Conservation (phyloP, 2,329 filamentous ascomycete genomes). For the Colletotrichum sp. region DNA sequence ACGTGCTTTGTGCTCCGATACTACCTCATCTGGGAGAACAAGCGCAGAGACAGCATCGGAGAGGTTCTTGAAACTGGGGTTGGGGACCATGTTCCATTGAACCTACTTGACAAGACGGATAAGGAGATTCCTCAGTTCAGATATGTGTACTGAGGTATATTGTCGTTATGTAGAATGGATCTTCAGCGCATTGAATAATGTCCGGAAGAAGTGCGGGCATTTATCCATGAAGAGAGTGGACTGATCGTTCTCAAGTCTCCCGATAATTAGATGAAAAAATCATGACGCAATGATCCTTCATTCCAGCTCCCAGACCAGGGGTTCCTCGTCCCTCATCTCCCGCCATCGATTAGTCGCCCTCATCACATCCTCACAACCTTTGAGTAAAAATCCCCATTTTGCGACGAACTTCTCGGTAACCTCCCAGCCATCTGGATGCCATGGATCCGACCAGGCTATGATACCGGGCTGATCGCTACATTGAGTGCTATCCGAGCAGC, state of each 20-base stretch:
- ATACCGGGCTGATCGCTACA: constrained; percentile 1
- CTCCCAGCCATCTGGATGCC: constrained; percentile 51
- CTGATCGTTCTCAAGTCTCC: no score
- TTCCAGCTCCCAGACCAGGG: constrained; percentile 10
- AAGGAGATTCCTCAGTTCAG: constrained; percentile 58
- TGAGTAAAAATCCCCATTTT: constrained; percentile 48
- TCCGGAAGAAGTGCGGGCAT: background rate
- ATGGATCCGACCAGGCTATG: constrained; percentile 31
- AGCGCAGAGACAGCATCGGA: constrained; percentile 10
- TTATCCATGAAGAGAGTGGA: background rate
- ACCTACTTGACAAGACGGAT: constrained; percentile 56
- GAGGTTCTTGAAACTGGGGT: constrained; percentile 20
- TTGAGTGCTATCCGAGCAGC: background rate
- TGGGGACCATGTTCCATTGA: constrained; percentile 54
- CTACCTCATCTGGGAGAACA: background rate
- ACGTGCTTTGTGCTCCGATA: constrained; percentile 38
- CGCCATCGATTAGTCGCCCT: constrained; percentile 42
- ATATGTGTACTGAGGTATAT: constrained; percentile 43
- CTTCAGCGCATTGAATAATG: background rate
- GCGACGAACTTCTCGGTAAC: constrained; percentile 45
- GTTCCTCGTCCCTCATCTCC: background rate
- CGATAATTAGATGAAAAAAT: background rate
- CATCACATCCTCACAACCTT: constrained; percentile 41
- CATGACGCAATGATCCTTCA: background rate
- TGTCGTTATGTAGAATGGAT: background rate